Evolutionary conservation across 495 filamentous ascomycete species (phyloP), one percentile per base, ranked within the genome.

Genomic region (Cairneyella variabilis): DNA sequence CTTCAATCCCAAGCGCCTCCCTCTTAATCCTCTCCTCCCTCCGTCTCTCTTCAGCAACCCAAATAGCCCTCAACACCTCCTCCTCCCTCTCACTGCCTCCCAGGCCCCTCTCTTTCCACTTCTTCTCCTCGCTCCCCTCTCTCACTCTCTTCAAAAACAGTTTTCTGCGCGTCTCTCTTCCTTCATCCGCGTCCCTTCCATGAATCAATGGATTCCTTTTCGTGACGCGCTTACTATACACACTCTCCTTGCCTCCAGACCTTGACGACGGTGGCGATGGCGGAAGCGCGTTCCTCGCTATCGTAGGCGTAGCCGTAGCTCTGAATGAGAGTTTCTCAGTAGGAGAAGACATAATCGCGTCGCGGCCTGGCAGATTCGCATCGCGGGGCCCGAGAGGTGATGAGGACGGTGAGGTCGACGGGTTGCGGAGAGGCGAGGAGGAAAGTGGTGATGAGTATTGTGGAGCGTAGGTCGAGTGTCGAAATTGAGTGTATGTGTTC

Each of bases 111-210:
- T 80, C 52, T 67, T 84, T 66, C 79, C 84, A 81, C 66, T 76
- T 61, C 62, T 68, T 74, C 12, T 89, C 82, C 7, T 95, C 88
- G 3, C 84, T 73, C 32, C 80, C 77, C 56, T 83, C 79, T 60
- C 82, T 74, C n/a, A 96, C 84, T 46, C 84, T 88, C 59, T 85
- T 81, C 25, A 97, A 69, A 59, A 95, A 98, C 47, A 87, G 58
- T 8, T 77, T 72, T 32, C 85, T 73, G 52, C 84, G 68, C 43
- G 73, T 67, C 47, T 85, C 78, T 44, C 74, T 70, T 7, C 67
- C 67, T 40, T 75, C 74, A 53, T 78, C 73, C 17, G 66, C 61
- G 14, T 47, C 45, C 14, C 50, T 23, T 14, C 23, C 28, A 32
- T 55, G 67, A 20, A 69, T 58, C 12, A 76, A 42, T 0, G 72